Percentiles rank a stretch among this genome's conserved stretches.
Evolutionary conservation across 1,284 basidiomycete genomes (phyloP).

Genomic region (Boletus semigastroideus): DNA sequence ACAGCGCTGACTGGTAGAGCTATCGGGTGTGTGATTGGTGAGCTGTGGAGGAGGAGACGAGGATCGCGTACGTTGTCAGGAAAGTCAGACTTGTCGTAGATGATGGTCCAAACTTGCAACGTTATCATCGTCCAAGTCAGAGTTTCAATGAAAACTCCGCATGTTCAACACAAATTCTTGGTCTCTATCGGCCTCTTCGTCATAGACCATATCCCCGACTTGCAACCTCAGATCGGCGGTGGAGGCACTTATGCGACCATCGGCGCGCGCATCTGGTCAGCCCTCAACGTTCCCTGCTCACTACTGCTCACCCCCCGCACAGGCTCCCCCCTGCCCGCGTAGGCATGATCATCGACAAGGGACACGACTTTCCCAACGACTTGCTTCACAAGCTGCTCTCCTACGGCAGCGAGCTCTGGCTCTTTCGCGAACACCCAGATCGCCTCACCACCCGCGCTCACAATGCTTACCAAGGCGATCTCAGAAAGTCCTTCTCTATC

Average conservation of each 20-base stretch:
- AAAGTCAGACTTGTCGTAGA: constrained; percentile 48
- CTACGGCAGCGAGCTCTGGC: constrained; percentile 80
- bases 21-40: constrained; percentile 26
- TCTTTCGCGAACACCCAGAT: constrained; percentile 62
- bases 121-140: constrained; percentile 31
- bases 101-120: constrained; percentile 55
- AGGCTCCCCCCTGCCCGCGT: constrained; percentile 65
- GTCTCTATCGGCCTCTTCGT: constrained; percentile 87
- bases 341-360: constrained; percentile 85
- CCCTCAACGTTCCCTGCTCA: background rate
- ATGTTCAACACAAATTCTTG: constrained; percentile 33
- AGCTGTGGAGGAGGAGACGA: background rate
- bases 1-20: constrained; percentile 56
- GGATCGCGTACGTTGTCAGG: constrained; percentile 51
- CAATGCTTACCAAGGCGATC: constrained; percentile 76
- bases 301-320: background rate
- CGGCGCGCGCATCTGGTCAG: constrained; percentile 79
- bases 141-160: constrained; percentile 23
- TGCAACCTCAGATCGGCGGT: constrained; percentile 67
- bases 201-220: constrained; percentile 62
- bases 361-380: constrained; percentile 69
- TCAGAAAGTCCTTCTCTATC: constrained; percentile 53
- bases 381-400: constrained; percentile 58
- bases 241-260: constrained; percentile 82
- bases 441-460: constrained; percentile 70